These are phyloP conservation scores for Microascus cirrosus DNA, from an alignment of 2,329 filamentous ascomycete genomes.

Conservation along the genomic window DNA sequence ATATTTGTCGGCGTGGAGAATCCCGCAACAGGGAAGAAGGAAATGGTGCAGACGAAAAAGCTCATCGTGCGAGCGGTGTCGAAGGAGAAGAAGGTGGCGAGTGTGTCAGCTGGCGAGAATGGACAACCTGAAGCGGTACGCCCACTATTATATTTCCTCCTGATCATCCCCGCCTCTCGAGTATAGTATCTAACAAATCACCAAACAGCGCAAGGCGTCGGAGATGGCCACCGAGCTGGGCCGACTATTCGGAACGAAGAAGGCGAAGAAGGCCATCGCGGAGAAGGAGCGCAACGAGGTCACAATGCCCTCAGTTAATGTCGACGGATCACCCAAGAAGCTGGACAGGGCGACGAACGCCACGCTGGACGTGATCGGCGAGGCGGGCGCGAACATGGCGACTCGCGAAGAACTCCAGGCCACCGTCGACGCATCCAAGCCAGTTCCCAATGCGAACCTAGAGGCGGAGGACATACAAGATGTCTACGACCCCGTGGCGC, in stretches of 20 bases:
- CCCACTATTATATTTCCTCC: neutral
- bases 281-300: constrained; percentile 64
- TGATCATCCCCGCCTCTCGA: neutral
- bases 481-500: constrained; percentile 55
- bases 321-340: constrained; percentile 29
- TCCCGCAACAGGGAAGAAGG: constrained; percentile 43
- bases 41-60: constrained; percentile 53
- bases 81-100: constrained; percentile 24
- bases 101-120: neutral
- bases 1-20: constrained; percentile 58
- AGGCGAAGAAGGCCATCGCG: constrained; percentile 67
- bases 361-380: constrained; percentile 52
- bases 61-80: constrained; percentile 50
- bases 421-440: constrained; percentile 56
- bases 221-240: constrained; percentile 60
- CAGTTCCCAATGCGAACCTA: constrained; percentile 59
- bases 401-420: constrained; percentile 55
- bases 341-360: constrained; percentile 44
- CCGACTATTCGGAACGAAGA: constrained; percentile 74
- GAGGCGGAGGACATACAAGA: constrained; percentile 57
- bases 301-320: constrained; percentile 19
- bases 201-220: constrained; percentile 36
- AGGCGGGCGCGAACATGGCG: constrained; percentile 53
- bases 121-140: neutral
- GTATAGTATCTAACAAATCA: neutral